phyloP scores from a whole-genome alignment of 495 filamentous ascomycete genomes.

The Hypoxylon perforatum region DNA sequence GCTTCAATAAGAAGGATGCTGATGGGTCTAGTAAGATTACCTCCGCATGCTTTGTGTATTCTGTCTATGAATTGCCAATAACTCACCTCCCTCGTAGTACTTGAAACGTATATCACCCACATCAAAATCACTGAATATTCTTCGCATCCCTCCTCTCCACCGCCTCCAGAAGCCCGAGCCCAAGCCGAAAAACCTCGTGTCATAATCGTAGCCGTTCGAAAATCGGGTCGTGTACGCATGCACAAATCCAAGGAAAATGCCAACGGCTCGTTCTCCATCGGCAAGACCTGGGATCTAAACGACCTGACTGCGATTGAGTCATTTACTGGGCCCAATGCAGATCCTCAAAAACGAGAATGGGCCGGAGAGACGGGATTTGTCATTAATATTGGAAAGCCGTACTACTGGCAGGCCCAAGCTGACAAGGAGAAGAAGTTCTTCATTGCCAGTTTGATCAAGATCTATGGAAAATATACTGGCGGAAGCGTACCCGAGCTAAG shows the following conservation, averaged over 20 bases:
- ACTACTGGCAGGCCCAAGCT: constrained; percentile 94
- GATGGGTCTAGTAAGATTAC: constrained; percentile 77
- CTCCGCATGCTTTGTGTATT: constrained; percentile 4
- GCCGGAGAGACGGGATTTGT: constrained; percentile 84
- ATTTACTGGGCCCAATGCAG: constrained; percentile 69
- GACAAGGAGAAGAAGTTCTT: constrained; percentile 98
- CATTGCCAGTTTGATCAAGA: constrained; percentile 92
- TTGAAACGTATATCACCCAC: constrained; percentile 98
- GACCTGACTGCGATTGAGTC: constrained; percentile 85
- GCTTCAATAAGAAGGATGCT: constrained; percentile 86
- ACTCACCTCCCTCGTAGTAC: constrained; percentile 62
- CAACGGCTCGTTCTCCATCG: constrained; percentile 94
- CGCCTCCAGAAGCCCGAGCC: constrained; percentile 74
- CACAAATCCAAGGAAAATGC: constrained; percentile 96
- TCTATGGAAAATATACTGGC: constrained; percentile 94
- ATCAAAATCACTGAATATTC: constrained; percentile 89
- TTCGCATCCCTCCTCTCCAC: constrained; percentile 82
- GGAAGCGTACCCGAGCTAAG: constrained; percentile 81
- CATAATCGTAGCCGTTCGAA: constrained; percentile 91
- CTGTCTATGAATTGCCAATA: constrained; percentile 7
- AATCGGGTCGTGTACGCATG: constrained; percentile 90
- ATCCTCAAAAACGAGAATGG: constrained; percentile 78
- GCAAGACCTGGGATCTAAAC: constrained; percentile 96
- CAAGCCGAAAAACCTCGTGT: constrained; percentile 87
- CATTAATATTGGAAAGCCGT: constrained; percentile 91